These are phyloP conservation scores for Pyrus betulifolia DNA, from an alignment of 306 rosid genomes.

Conservation along the genomic window DNA sequence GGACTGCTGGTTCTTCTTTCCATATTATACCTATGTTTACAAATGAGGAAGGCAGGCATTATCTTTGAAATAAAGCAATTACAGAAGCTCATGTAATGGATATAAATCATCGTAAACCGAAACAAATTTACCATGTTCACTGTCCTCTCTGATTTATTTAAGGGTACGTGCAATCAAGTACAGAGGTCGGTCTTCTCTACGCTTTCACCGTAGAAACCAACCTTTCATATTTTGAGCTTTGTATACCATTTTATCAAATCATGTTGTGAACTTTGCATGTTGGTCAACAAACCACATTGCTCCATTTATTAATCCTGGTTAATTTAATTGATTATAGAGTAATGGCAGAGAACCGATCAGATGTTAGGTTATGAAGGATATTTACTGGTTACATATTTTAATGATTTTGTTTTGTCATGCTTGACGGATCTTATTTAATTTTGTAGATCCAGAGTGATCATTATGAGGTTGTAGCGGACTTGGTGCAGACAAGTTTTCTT, in stretches of 20 bases:
- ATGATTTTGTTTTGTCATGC: constrained; percentile 8
- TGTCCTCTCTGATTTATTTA: neutral
- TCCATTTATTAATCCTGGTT: neutral
- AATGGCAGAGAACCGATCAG: neutral
- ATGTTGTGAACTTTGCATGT: neutral
- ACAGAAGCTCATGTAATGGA: neutral
- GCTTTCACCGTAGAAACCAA: neutral
- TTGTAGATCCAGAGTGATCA: constrained; percentile 95
- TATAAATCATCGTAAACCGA: neutral
- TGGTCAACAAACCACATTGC: neutral
- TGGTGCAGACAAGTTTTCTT: constrained; percentile 93
- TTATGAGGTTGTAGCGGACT: constrained; percentile 91
- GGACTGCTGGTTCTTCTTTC: neutral
- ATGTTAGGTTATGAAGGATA: neutral
- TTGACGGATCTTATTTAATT: neutral
- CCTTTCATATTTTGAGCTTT: neutral
- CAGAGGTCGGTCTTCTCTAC: neutral
- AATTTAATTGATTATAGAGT: neutral
- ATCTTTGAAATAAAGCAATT: neutral
- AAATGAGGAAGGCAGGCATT: neutral
- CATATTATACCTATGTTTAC: neutral
- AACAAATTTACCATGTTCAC: neutral
- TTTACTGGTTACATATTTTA: constrained; percentile 1
- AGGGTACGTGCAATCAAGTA: neutral
- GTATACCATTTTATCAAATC: neutral